Percentiles rank a stretch among this genome's conserved stretches.
phyloP scores from a whole-genome alignment of 257 asterid genomes.

The Penstemon barbatus region DNA sequence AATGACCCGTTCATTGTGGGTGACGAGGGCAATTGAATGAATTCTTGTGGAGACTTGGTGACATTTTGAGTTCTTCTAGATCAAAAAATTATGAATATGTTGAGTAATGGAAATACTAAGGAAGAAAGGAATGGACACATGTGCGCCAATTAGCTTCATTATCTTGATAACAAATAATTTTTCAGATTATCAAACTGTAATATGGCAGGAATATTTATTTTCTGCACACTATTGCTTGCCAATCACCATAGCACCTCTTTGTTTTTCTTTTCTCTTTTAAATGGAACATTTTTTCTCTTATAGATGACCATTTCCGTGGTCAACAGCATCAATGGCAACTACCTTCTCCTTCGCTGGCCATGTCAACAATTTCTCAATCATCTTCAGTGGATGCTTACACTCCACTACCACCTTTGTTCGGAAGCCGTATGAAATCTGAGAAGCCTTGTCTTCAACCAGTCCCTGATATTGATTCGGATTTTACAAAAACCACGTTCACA shows the following conservation, averaged over 20 bases:
- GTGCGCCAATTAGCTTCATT: conserved; percentile 5
- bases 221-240: conserved; percentile 15
- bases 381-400: conserved; percentile 43
- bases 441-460: conserved; percentile 32
- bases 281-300: conserved; percentile 17
- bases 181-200: not conserved
- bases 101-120: conserved; percentile 3
- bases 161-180: not conserved
- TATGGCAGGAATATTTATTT: not conserved
- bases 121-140: not conserved
- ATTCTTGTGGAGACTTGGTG: conserved; percentile 14
- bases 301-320: conserved; percentile 44
- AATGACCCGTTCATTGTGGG: not conserved
- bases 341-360: conserved; percentile 33
- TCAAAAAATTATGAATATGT: not conserved
- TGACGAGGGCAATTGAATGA: conserved; percentile 4
- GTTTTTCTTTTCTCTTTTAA: conserved; percentile 15
- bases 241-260: conserved; percentile 19
- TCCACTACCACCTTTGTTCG: conserved; percentile 41
- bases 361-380: conserved; percentile 33
- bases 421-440: conserved; percentile 45
- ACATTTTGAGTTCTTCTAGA: not conserved
- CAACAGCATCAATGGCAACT: conserved; percentile 40
- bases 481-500: conserved; percentile 54
- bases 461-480: conserved; percentile 30